These are phyloP conservation scores for Pseudoturritis turrita DNA, from an alignment of 345 rosid genomes.

Conservation along the genomic window DNA sequence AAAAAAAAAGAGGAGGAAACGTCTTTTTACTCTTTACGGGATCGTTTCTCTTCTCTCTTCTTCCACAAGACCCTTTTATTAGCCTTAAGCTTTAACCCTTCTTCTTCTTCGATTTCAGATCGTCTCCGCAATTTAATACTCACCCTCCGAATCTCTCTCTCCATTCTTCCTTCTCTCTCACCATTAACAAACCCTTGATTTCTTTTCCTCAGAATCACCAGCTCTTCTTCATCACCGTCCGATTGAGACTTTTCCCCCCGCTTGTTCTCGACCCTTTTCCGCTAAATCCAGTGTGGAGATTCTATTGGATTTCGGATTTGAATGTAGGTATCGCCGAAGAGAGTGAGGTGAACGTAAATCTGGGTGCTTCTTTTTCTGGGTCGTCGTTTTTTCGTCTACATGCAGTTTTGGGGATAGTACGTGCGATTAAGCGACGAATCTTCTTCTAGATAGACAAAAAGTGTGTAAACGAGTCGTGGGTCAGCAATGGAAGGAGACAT, in stretches of 20 bases:
- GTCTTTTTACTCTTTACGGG: conserved; percentile 13
- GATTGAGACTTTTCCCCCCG: not conserved
- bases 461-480: not conserved
- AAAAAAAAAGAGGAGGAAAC: not conserved
- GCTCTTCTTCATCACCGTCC: not conserved
- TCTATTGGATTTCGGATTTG: conserved; percentile 23
- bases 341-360: conserved; percentile 46
- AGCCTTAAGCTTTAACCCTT: not conserved
- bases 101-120: conserved; percentile 24
- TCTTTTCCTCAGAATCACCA: not conserved
- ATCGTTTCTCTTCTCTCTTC: conserved; percentile 6
- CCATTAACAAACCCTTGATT: conserved; percentile 3
- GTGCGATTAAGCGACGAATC: conserved; percentile 19
- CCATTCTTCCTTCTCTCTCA: not conserved
- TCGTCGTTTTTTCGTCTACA: conserved; percentile 20
- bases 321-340: conserved; percentile 30
- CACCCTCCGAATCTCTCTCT: not conserved
- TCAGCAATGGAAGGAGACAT: conserved; percentile 33
- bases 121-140: not conserved
- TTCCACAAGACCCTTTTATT: conserved; percentile 3
- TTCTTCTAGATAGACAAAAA: not conserved
- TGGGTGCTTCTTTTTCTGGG: not conserved
- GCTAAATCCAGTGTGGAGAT: not conserved
- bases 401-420: conserved; percentile 43
- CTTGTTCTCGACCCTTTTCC: not conserved